A percentile compares a stretch with the other conserved stretches of the same genome.
These are phyloP conservation scores for Parvularia atlantis DNA, from an alignment of 78 protist genomes.

Conservation along the genomic window DNA sequence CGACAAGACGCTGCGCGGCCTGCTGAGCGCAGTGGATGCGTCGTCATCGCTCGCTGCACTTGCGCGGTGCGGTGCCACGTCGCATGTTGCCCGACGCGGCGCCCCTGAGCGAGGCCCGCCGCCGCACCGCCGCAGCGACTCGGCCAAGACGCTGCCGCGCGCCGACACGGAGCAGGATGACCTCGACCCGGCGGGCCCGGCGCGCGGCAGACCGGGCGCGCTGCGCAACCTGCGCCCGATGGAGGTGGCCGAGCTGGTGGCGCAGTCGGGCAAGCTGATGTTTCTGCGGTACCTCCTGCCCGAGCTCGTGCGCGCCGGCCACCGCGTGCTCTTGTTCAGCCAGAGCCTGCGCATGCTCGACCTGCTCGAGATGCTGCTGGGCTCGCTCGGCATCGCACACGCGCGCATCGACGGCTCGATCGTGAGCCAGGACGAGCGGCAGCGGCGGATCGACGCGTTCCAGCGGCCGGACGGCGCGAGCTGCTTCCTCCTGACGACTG, in stretches of 20 bases:
- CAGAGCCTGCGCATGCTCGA: slow-evolving; percentile 39
- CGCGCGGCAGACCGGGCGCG: no score
- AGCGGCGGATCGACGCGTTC: slow-evolving; percentile 24
- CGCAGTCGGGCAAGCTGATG: slow-evolving; percentile 34
- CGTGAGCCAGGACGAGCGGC: slow-evolving; percentile 32
- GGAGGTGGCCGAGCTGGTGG: slow-evolving; percentile 2
- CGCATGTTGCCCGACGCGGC: not conserved
- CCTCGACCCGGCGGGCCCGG: no score
- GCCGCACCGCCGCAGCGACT: not conserved
- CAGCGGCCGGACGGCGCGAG: not conserved
- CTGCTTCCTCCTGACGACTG: slow-evolving; percentile 24
- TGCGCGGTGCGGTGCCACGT: no score
- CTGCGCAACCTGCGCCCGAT: no score
- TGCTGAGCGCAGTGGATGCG: no score
- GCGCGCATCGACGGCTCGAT: slow-evolving; percentile 51
- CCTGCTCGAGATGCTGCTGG: slow-evolving; percentile 2
- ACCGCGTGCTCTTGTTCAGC: slow-evolving; percentile 47
- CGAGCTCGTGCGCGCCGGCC: slow-evolving; percentile 32
- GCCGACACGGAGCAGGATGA: no score
- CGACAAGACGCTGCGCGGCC: not conserved
- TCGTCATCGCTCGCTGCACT: no score
- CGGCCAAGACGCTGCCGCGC: not conserved
- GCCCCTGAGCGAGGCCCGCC: not conserved
- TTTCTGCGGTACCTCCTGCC: slow-evolving; percentile 19
- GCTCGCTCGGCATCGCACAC: not conserved